phyloP scores from a whole-genome alignment of 2,329 filamentous ascomycete species.

The Cladobotryum protrusum region DNA sequence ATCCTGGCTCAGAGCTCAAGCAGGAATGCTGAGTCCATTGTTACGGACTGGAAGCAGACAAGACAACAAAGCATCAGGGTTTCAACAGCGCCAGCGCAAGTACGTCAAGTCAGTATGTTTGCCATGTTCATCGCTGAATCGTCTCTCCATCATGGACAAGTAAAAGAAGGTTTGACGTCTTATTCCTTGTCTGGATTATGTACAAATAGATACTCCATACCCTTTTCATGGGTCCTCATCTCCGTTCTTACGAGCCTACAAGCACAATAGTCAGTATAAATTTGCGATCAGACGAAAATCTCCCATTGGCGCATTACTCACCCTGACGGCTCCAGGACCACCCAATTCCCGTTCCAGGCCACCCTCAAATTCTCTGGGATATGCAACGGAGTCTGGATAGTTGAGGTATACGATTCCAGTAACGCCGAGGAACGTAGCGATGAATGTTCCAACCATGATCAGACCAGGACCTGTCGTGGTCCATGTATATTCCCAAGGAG shows the following conservation, averaged over 20 bases:
- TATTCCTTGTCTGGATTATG: conserved; percentile 21
- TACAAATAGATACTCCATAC: conserved; percentile 26
- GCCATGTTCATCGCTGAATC: too few relatives aligned
- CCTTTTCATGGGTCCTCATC: conserved; percentile 45
- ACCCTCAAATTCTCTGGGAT: conserved; percentile 63
- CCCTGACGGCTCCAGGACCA: conserved; percentile 58
- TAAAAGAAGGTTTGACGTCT: neutral
- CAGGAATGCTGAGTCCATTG: too few relatives aligned
- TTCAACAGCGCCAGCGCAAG: too few relatives aligned
- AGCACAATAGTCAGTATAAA: conserved; percentile 18
- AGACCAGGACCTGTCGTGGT: conserved; percentile 62
- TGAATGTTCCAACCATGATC: conserved; percentile 61
- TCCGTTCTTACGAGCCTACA: conserved; percentile 47
- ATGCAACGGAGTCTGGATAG: conserved; percentile 67
- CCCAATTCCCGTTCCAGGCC: conserved; percentile 72
- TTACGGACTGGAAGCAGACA: too few relatives aligned
- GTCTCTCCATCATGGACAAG: too few relatives aligned
- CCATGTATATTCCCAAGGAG: conserved; percentile 84
- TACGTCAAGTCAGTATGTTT: too few relatives aligned
- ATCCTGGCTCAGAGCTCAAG: too few relatives aligned
- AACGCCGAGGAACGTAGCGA: conserved; percentile 56
- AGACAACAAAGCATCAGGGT: too few relatives aligned
- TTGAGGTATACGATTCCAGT: conserved; percentile 60
- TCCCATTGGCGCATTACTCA: conserved; percentile 37
- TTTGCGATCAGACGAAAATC: neutral